Conservation (phyloP, 257 asterid genomes). For the Solanum dulcamara region DNA sequence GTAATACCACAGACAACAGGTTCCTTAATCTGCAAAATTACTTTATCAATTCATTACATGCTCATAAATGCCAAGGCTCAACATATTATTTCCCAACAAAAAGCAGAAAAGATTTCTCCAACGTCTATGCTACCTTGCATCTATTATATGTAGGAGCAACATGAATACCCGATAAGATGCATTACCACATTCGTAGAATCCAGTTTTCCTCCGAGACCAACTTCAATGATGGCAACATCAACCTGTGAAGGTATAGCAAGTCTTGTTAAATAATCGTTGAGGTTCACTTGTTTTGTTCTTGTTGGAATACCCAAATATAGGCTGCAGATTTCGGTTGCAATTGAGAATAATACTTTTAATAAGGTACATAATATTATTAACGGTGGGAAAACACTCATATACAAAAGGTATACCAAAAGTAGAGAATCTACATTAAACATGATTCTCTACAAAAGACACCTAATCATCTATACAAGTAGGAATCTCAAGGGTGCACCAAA, state of each 20-base stretch:
- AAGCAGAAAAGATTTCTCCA: not conserved
- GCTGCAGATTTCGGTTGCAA: not conserved
- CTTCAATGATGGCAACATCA: conserved; percentile 89
- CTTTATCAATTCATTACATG: not conserved
- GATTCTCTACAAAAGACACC: not conserved
- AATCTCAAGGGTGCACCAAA: not conserved
- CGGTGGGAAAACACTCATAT: not conserved
- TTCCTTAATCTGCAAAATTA: conserved; percentile 52
- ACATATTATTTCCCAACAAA: not conserved
- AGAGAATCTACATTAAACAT: not conserved
- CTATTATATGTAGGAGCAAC: not conserved
- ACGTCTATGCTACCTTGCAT: not conserved
- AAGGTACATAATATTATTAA: not conserved
- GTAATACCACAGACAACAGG: conserved; percentile 90
- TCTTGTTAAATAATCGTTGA: not conserved
- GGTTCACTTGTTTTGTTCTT: not conserved
- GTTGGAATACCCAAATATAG: not conserved
- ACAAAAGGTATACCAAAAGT: not conserved
- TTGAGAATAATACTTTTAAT: not conserved
- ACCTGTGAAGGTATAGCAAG: conserved; percentile 39
- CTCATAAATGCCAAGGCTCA: not conserved
- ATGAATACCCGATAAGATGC: not conserved
- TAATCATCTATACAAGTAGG: not conserved
- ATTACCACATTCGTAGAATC: conserved; percentile 95
- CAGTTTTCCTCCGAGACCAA: conserved; percentile 85